Percentiles rank a stretch among this genome's conserved stretches.
Evolutionary conservation across 2,329 filamentous ascomycete genomes (phyloP).

Genomic region (Claviceps fusiformis): DNA sequence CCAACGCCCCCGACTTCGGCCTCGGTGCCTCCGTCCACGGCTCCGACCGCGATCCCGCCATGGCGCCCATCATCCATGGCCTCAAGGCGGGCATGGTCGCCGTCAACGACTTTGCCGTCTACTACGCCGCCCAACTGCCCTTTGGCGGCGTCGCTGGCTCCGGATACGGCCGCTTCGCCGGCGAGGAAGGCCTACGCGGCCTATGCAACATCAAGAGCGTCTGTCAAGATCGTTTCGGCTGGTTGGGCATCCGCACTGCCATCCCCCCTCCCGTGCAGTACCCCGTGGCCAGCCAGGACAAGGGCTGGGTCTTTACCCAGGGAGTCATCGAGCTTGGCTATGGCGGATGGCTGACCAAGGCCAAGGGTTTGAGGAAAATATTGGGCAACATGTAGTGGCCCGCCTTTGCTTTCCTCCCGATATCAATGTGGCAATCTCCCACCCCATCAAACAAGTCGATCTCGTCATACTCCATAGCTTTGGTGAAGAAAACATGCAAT

Average conservation of each 20-base stretch:
- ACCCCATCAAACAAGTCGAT: too few species aligned
- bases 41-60: constrained; percentile 41
- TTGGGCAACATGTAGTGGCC: constrained; percentile 26
- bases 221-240: constrained; percentile 58
- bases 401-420: background rate
- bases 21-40: constrained; percentile 87
- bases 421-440: background rate
- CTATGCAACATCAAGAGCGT: constrained; percentile 82
- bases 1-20: constrained; percentile 74
- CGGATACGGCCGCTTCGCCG: constrained; percentile 86
- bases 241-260: constrained; percentile 52
- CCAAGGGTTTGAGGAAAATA: constrained; percentile 26
- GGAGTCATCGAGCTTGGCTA: constrained; percentile 51
- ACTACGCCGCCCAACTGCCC: constrained; percentile 85
- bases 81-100: constrained; percentile 81
- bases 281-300: constrained; percentile 52
- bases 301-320: constrained; percentile 51
- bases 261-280: constrained; percentile 76
- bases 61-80: constrained; percentile 50
- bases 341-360: constrained; percentile 26
- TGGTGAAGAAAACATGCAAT: too few species aligned
- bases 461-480: too few species aligned
- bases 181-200: constrained; percentile 71
- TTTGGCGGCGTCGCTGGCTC: constrained; percentile 87
- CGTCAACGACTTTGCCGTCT: constrained; percentile 89